These are phyloP conservation scores for Cordyceps farinosa DNA, from an alignment of 2,329 filamentous ascomycete genomes.

Conservation along the genomic window DNA sequence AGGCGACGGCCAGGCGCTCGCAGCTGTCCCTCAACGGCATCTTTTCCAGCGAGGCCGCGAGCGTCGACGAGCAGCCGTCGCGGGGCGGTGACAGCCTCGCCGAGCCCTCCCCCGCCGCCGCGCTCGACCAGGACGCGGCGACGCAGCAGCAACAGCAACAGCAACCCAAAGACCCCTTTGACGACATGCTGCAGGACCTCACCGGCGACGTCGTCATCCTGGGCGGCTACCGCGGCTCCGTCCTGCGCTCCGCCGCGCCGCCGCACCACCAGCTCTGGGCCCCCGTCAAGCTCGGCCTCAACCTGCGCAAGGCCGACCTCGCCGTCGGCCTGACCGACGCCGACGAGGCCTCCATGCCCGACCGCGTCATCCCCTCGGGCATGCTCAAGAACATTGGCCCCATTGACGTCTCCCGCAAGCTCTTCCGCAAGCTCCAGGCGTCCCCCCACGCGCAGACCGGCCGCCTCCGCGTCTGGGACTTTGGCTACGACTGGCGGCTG, in stretches of 20 bases:
- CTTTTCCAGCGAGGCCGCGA: slow-evolving; percentile 25
- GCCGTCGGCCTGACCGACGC: slow-evolving; percentile 78
- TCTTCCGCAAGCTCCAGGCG: slow-evolving; percentile 73
- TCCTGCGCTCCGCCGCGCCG: slow-evolving; percentile 78
- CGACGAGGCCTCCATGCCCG: slow-evolving; percentile 78
- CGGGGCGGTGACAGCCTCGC: slow-evolving; percentile 17
- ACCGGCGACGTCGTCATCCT: slow-evolving; percentile 84
- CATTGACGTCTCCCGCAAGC: slow-evolving; percentile 78
- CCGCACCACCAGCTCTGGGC: slow-evolving; percentile 90
- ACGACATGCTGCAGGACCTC: slow-evolving; percentile 60
- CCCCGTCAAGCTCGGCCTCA: slow-evolving; percentile 87
- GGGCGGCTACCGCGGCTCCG: slow-evolving; percentile 85
- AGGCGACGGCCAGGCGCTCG: slow-evolving; percentile 30
- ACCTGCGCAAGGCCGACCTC: slow-evolving; percentile 85
- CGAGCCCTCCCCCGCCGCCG: neutral
- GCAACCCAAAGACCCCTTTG: slow-evolving; percentile 35
- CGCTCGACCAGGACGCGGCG: slow-evolving; percentile 21
- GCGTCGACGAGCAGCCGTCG: slow-evolving; percentile 20
- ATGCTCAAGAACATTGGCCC: slow-evolving; percentile 92
- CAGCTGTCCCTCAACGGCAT: slow-evolving; percentile 33
- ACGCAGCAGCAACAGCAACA: no score
- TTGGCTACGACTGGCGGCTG: slow-evolving; percentile 91
- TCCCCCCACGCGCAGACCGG: slow-evolving; percentile 70
- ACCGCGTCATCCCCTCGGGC: slow-evolving; percentile 78
- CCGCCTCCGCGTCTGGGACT: slow-evolving; percentile 77